Evolutionary conservation across 1,284 basidiomycete species (phyloP), one percentile per base, ranked within the genome.

Genomic region (Apiotrichum mycotoxinovorans): DNA sequence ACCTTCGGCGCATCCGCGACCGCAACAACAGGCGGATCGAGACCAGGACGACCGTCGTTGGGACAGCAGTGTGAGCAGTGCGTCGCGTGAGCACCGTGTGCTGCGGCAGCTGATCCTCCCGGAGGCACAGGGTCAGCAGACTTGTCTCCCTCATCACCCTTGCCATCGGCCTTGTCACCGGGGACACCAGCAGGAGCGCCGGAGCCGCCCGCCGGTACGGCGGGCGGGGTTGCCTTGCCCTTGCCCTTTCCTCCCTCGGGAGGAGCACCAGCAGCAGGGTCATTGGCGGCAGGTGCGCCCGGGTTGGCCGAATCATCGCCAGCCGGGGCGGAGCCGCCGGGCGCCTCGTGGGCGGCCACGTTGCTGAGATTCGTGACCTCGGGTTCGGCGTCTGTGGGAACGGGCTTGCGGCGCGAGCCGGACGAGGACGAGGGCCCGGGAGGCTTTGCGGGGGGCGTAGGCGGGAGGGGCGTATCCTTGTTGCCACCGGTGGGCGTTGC

Each of bases 61-160:
- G 59, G 52, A 17, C 60, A 58, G 38, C 60, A 61, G 46, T 58
- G 52, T 26, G 51, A 52, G 52, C 60, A 61, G 50, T 61, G 59
- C 3, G 38, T 26, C 15, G 8, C 8, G 22, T 23, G 33, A 9
- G 35, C 27, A 37, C 12, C 46, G 20, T 4, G 4, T 20, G 34
- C 46, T 15, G 9, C 35, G 14, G 27, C n/a, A 9, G 50, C 11
- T 11, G 20, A 1, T 5, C 17, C 11, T 9, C 37, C 38, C 7
- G 51, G 18, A 4, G 33, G 30, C 12, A 12, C 30, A 7, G 30
- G 30, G 30, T 12, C 30, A 15, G 10, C 18, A 34, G 51, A n/a
- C n/a, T 38, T 40, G 23, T 30, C 35, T 18, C 35, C 43, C 18
- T 30, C 30, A 4, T 14, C 27, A 10, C 35, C 47, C 15, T 14